phyloP scores from a whole-genome alignment of 2,329 filamentous ascomycete species.

The Botryotinia calthae region DNA sequence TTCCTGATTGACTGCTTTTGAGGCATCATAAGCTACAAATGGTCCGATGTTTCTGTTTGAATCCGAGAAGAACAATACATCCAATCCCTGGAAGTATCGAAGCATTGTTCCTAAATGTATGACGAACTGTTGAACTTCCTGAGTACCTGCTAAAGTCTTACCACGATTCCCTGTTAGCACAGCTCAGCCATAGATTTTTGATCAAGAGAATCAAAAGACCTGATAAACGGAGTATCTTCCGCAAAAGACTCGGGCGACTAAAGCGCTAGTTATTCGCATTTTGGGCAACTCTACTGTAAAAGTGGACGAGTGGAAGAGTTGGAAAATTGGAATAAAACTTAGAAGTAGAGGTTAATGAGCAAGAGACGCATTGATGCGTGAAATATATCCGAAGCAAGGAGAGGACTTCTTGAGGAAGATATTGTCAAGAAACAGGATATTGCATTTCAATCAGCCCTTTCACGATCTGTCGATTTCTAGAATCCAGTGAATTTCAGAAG shows the following conservation, averaged over 20 bases:
- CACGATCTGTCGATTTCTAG: background rate
- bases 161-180: conserved; percentile 26
- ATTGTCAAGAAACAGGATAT: background rate
- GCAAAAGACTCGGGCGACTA: background rate
- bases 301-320: background rate
- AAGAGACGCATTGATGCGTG: background rate
- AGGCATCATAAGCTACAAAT: conserved; percentile 46
- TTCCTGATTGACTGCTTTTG: conserved; percentile 46
- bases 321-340: background rate
- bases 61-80: conserved; percentile 59
- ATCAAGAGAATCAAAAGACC: background rate
- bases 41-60: conserved; percentile 49
- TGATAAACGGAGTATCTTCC: background rate
- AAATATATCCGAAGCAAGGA: background rate
- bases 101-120: conserved; percentile 54
- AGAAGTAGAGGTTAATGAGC: background rate
- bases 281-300: background rate
- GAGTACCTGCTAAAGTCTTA: conserved; percentile 57
- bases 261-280: background rate
- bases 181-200: conserved; percentile 23
- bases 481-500: background rate
- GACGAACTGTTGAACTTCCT: conserved; percentile 51
- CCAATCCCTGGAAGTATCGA: conserved; percentile 43
- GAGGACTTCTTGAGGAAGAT: background rate
- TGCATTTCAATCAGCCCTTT: background rate